Conservation (phyloP, 257 asterid species). For the Leptodermis oblonga region DNA sequence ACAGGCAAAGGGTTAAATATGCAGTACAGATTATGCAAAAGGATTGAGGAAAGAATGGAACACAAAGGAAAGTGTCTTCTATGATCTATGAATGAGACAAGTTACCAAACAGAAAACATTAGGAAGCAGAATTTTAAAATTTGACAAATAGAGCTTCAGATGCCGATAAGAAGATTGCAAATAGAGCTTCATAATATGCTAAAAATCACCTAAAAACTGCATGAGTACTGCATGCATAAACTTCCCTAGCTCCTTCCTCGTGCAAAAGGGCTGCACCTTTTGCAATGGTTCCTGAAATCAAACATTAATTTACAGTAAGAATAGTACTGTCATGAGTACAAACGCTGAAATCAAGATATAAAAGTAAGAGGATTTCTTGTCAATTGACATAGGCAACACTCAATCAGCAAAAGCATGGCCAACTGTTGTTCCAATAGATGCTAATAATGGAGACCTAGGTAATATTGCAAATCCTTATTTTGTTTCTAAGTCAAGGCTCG, state of each 20-base stretch:
- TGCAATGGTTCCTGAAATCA: constrained; percentile 75
- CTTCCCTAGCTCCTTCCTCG: constrained; percentile 93
- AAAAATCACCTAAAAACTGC: constrained; percentile 78
- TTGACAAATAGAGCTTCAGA: too few species aligned
- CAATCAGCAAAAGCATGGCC: background rate
- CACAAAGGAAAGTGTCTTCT: background rate
- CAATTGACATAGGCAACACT: background rate
- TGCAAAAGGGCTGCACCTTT: constrained; percentile 93
- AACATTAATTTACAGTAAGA: constrained; percentile 19
- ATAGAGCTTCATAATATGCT: background rate
- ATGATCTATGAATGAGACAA: background rate
- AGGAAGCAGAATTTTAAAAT: background rate
- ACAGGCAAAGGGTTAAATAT: background rate
- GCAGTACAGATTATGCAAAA: too few species aligned
- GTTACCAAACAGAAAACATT: background rate
- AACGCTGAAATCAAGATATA: background rate
- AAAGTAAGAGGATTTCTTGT: background rate
- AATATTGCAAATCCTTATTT: background rate
- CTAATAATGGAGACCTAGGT: background rate
- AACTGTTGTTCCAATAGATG: background rate
- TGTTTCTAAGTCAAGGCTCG: background rate
- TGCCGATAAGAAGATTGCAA: background rate
- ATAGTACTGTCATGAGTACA: background rate
- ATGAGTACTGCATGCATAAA: constrained; percentile 92
- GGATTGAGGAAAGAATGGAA: too few species aligned